Base-by-base conservation (phyloP, 306 rosid species). In the Citrullus colocynthis region DNA sequence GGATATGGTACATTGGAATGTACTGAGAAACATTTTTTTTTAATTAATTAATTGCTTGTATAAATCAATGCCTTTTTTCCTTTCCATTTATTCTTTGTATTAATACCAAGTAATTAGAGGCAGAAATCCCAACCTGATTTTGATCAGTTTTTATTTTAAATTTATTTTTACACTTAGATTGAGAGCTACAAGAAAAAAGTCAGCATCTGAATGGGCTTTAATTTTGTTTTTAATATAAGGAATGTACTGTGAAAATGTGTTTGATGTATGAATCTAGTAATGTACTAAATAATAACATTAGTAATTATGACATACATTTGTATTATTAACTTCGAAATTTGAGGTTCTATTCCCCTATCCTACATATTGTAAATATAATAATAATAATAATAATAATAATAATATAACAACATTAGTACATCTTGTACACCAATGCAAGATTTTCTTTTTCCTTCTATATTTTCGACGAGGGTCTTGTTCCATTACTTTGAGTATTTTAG, bases 61-160 rank as follows among this genome's bases (percentile, higher is more conserved):
- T 67, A 67, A 67, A 67, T 67, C 54, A 67, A 67, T 67, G 74
- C 54, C 51, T 42, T 67, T 67, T 64, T 37, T 5, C 7, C 45
- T 67, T 67, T 39, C 54, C 74, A 67, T 39, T 39, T 69, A 69
- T 42, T 69, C 55, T n/a, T 69, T 69, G 30, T 69, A 69, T 44
- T 69, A 42, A 69, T 21, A 42, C 75, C 36, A 42, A 17, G 52
- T 67, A 67, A 67, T 67, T 42, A 67, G 74, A 11, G 74, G 34
- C 34, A n/a, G 36, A 69, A 69, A 69, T 69, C 18, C 74, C 18
- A 69, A 42, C 28, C 72, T 16, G 55, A 69, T 69, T 69, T 65
- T 69, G 6, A 42, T 69, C 75, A 4, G 16, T 42, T 20, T n/a
- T 20, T 44, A 9, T 10, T 11, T 1, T 3, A 24, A 24, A 24